Percentiles rank a stretch among this genome's conserved stretches.
Conservation (phyloP, 345 rosid genomes). For the Aethionema arabicum region DNA sequence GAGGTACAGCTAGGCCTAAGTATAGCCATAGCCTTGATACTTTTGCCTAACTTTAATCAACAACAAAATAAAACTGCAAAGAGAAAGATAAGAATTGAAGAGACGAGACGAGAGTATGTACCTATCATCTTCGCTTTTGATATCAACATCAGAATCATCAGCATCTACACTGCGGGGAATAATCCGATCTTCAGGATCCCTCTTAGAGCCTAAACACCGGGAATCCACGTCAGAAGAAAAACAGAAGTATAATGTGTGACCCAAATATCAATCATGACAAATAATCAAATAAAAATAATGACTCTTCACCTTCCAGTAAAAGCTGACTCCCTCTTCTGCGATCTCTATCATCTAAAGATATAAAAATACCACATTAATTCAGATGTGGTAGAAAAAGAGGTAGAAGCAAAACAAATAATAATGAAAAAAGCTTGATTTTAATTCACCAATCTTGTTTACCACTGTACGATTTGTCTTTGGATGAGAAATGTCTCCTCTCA, state of each 20-base stretch:
- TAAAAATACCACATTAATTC: conserved; percentile 4
- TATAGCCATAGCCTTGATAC: conserved; percentile 1
- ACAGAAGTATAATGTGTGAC: conserved; percentile 1
- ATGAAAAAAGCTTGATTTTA: conserved; percentile 3
- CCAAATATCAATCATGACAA: conserved; percentile 2
- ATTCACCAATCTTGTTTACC: conserved; percentile 32
- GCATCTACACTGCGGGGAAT: conserved; percentile 86
- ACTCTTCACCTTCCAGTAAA: conserved; percentile 58
- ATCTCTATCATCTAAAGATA: conserved; percentile 74
- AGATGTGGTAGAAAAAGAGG: not conserved
- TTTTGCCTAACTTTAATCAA: conserved; percentile 6
- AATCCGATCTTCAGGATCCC: conserved; percentile 82
- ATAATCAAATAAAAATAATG: not conserved
- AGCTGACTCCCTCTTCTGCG: conserved; percentile 77
- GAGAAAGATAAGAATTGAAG: conserved; percentile 6
- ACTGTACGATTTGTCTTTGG: conserved; percentile 70
- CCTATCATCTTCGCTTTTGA: conserved; percentile 70
- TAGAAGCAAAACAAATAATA: not conserved
- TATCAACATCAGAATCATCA: conserved; percentile 92
- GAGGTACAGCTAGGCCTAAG: conserved; percentile 7
- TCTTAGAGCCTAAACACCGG: conserved; percentile 52
- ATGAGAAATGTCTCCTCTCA: conserved; percentile 85
- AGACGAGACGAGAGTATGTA: conserved; percentile 24
- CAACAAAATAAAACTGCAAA: conserved; percentile 5
- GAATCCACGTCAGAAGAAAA: conserved; percentile 30